phyloP scores from a whole-genome alignment of 1,284 basidiomycete species.

The Paramarasmius palmivorus region DNA sequence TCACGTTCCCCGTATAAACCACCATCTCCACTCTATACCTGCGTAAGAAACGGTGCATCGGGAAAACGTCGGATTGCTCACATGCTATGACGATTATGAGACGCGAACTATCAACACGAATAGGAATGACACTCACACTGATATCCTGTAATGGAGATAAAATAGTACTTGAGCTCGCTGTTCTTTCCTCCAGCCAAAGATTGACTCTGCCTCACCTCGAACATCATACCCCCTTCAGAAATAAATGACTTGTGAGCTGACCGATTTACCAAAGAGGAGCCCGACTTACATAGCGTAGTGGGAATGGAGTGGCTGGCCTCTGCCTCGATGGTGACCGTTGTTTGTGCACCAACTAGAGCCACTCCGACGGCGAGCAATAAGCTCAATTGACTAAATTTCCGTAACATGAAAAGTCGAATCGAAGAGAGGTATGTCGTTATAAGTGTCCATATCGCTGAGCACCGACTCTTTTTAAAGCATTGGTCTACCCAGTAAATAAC shows the following conservation, averaged over 20 bases:
- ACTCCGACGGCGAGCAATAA: not conserved
- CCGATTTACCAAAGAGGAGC: not conserved
- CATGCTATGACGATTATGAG: not conserved
- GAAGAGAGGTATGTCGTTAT: not conserved
- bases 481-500: not conserved
- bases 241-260: not conserved
- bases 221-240: slow-evolving; percentile 53
- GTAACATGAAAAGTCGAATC: not conserved
- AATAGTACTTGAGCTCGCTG: not conserved
- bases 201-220: slow-evolving; percentile 40
- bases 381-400: not conserved
- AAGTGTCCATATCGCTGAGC: too few species aligned
- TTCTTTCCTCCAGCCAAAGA: too few species aligned
- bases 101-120: not conserved
- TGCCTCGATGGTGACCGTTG: slow-evolving; percentile 42
- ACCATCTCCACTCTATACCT: slow-evolving; percentile 53
- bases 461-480: not conserved
- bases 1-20: slow-evolving; percentile 58
- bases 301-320: slow-evolving; percentile 52
- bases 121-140: slow-evolving; percentile 37
- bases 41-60: too few species aligned
- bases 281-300: slow-evolving; percentile 47
- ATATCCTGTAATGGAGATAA: slow-evolving; percentile 42
- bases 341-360: slow-evolving; percentile 12
- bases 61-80: not conserved